Evolutionary conservation across 2,329 filamentous ascomycete species (phyloP).

Genomic region (Trichoderma endophyticum): DNA sequence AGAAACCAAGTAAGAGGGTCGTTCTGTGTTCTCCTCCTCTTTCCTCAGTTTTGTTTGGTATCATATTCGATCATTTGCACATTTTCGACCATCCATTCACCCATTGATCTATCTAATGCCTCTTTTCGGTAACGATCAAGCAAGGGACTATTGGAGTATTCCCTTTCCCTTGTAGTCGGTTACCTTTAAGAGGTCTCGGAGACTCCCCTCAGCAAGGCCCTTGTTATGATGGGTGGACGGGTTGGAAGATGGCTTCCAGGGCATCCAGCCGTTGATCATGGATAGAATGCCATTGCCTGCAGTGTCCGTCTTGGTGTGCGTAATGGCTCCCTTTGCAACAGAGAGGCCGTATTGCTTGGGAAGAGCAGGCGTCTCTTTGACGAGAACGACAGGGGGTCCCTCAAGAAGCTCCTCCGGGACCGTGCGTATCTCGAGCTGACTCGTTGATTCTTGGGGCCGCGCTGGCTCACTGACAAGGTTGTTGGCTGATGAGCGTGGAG

Average conservation of each 20-base stretch:
- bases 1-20: neutral
- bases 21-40: neutral
- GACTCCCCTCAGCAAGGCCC: conserved; percentile 54
- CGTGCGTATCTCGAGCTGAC: conserved; percentile 46
- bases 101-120: neutral
- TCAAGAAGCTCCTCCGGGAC: conserved; percentile 28
- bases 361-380: neutral
- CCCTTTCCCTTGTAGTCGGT: conserved; percentile 36
- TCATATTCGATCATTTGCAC: neutral
- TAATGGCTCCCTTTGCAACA: conserved; percentile 29
- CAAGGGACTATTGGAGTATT: neutral
- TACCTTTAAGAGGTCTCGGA: conserved; percentile 50
- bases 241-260: conserved; percentile 36
- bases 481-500: conserved; percentile 35
- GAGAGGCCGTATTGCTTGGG: conserved; percentile 26
- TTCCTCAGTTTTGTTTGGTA: neutral
- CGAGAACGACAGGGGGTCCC: conserved; percentile 19
- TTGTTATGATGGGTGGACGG: conserved; percentile 28
- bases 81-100: neutral
- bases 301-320: conserved; percentile 25
- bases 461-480: conserved; percentile 54
- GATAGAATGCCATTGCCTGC: conserved; percentile 34
- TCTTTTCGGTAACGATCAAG: neutral
- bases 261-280: conserved; percentile 45
- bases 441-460: conserved; percentile 54